Evolutionary conservation across 257 asterid species (phyloP).

Genomic region (Solanum medicagineum): DNA sequence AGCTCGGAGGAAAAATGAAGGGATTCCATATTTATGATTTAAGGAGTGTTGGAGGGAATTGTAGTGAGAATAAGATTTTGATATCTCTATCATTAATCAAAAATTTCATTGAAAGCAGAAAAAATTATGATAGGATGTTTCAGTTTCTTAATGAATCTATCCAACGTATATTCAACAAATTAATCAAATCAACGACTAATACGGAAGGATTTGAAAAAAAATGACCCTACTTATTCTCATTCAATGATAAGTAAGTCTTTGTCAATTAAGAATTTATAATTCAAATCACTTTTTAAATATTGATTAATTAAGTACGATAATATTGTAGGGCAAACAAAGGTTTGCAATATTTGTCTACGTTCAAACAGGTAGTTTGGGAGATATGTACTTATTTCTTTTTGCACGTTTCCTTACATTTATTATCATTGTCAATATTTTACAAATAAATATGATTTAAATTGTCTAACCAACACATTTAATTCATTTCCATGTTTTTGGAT

Average conservation of each 20-base stretch:
- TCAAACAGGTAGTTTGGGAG: background rate
- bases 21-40: no score
- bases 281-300: background rate
- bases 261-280: background rate
- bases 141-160: background rate
- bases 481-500: background rate
- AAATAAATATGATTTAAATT: background rate
- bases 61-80: no score
- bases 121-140: no score
- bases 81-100: no score
- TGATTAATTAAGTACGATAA: background rate
- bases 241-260: background rate
- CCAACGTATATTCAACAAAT: background rate
- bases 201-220: no score
- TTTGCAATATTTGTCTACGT: background rate
- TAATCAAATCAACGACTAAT: no score
- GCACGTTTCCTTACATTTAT: background rate
- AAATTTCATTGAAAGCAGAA: no score
- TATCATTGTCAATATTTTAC: background rate
- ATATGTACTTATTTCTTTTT: background rate
- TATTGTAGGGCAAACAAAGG: background rate
- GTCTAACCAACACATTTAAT: background rate
- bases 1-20: no score
- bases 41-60: no score
- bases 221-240: background rate